These are phyloP conservation scores for Trichoderma asperellum DNA, from an alignment of 2,329 filamentous ascomycete species.

Conservation along the genomic window DNA sequence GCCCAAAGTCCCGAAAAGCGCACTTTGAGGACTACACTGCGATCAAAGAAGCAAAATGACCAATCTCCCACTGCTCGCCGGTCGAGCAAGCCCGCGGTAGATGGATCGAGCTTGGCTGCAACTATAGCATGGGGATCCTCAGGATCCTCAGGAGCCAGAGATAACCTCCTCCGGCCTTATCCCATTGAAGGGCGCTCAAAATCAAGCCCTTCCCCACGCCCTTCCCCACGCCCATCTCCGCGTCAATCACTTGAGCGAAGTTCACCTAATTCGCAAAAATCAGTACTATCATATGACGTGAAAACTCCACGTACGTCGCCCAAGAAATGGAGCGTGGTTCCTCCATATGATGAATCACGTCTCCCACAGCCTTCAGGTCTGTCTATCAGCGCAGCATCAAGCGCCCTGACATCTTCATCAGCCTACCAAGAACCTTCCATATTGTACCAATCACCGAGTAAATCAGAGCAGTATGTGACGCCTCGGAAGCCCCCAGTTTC, in stretches of 20 bases:
- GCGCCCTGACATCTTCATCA: slow-evolving; percentile 50
- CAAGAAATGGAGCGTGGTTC: slow-evolving; percentile 46
- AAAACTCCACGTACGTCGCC: slow-evolving; percentile 37
- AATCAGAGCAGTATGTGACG: slow-evolving; percentile 6
- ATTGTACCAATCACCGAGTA: slow-evolving; percentile 1
- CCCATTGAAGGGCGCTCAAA: slow-evolving; percentile 35
- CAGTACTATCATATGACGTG: slow-evolving; percentile 48
- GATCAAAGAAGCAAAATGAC: slow-evolving; percentile 53
- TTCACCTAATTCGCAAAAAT: slow-evolving; percentile 51
- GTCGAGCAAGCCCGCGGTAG: slow-evolving; percentile 48
- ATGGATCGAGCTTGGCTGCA: slow-evolving; percentile 66
- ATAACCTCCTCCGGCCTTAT: slow-evolving; percentile 38
- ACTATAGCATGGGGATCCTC: slow-evolving; percentile 63
- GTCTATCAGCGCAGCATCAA: slow-evolving; percentile 61
- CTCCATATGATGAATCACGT: slow-evolving; percentile 39
- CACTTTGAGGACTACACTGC: slow-evolving; percentile 64
- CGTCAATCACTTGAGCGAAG: slow-evolving; percentile 40
- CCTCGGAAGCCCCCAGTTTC: not conserved
- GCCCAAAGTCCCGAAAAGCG: slow-evolving; percentile 64
- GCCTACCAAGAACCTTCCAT: slow-evolving; percentile 35
- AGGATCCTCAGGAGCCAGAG: slow-evolving; percentile 47
- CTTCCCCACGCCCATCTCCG: slow-evolving; percentile 21
- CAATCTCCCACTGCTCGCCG: slow-evolving; percentile 49
- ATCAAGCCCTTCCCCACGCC: slow-evolving; percentile 33
- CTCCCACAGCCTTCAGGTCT: slow-evolving; percentile 49